Conservation (phyloP, 495 filamentous ascomycete species). For the Annulohypoxylon moriforme region DNA sequence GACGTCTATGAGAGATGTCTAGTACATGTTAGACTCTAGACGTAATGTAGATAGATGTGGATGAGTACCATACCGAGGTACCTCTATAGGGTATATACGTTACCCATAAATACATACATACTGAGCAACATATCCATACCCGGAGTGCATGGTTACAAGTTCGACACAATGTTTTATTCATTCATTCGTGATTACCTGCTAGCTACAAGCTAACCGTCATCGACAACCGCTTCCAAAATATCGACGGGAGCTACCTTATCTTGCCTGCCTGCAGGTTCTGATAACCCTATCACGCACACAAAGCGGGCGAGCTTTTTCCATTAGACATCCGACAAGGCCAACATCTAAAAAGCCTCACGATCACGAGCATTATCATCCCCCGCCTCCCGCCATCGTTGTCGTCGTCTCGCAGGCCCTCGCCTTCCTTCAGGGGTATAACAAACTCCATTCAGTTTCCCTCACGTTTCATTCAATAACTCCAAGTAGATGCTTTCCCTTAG, state of each 20-base stretch:
- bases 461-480: slow-evolving; percentile 36
- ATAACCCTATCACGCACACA: background rate
- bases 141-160: background rate
- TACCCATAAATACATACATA: background rate
- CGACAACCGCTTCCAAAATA: background rate
- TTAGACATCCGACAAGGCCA: background rate
- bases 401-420: background rate
- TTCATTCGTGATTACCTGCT: slow-evolving; percentile 16
- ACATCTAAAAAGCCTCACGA: background rate
- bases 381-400: background rate
- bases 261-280: background rate
- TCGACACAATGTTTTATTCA: slow-evolving; percentile 13
- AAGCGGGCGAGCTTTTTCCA: background rate
- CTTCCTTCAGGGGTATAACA: slow-evolving; percentile 42
- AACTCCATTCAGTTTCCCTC: slow-evolving; percentile 40
- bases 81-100: background rate
- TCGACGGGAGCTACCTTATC: background rate
- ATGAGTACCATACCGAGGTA: background rate
- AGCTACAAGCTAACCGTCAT: slow-evolving; percentile 1
- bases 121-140: background rate
- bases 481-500: slow-evolving; percentile 39
- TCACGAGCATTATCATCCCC: background rate
- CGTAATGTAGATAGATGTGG: background rate
- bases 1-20: background rate
- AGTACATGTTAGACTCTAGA: background rate